Base-by-base conservation (phyloP, 129 eudicot genomes). In the Flaveria brownii region DNA sequence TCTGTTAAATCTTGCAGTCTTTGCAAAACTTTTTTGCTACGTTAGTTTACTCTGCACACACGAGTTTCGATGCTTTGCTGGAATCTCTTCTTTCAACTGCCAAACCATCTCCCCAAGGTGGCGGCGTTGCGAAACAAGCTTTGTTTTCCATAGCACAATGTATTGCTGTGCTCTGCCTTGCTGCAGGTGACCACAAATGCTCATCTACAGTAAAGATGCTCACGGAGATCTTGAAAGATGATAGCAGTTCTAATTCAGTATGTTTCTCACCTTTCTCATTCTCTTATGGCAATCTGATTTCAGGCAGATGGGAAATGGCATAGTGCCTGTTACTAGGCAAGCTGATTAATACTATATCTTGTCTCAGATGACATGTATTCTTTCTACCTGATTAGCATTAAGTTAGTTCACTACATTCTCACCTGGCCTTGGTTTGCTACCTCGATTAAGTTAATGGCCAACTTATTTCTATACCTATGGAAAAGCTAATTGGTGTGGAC, bases 131-230 rank as follows among this genome's bases (percentile, higher is more conserved):
- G 33, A 95, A 70, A n/a, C 97, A 91, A 87, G 97, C 99, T 61
- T 75, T 95, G 82, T 87, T 86, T 79, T 95, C 99, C 54, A 91
- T 89, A 39, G 99, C 97, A 23, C 99, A 89, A 69, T 95, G 99
- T 75, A 96, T 95, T 78, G 99, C 99, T 74, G 99, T 95, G 51
- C 96, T 95, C 41, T 95, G 99, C 76, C 99, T 95, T 77, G 97
- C 99, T 82, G 96, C 99, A 9, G 99, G 99, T 9, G 92, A 91
- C 65, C 74, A 81, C 47, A 87, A 91, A 81, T 95, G 99, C 68
- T 91, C 92, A 9, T 86, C 95, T 18, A 95, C 99, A 12, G 99
- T 95, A 52, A 80, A 83, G 14, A 95, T 95, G 99, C 96, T 95
- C 54, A 95, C 91, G n/a, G 95, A 87, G 33, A 87, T 91, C 72